phyloP scores from a whole-genome alignment of 345 rosid species.

The Noccaea bulbosa region DNA sequence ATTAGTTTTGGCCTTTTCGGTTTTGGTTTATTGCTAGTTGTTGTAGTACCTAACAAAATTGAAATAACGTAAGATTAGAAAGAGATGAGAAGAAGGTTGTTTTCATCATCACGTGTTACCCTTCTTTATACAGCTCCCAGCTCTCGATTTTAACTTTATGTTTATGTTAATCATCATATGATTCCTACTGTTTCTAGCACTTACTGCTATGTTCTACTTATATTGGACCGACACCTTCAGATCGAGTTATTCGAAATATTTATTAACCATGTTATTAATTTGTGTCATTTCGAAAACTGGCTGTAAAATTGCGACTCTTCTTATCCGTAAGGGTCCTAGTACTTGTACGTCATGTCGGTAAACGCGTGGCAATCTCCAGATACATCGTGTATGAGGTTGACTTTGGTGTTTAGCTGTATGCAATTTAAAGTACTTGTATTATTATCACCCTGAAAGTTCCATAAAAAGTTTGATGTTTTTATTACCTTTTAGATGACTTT shows the following conservation, averaged over 20 bases:
- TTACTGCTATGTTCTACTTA: constrained; percentile 6
- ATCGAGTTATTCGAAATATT: not conserved
- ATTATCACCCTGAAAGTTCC: too few species aligned
- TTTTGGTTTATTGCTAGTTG: not conserved
- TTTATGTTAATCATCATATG: constrained; percentile 15
- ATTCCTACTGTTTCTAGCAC: constrained; percentile 25
- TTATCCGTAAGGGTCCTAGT: not conserved
- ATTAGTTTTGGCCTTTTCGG: not conserved
- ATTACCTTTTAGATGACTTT: too few species aligned
- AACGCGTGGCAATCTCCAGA: constrained; percentile 3
- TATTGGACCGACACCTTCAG: constrained; percentile 20
- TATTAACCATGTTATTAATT: not conserved
- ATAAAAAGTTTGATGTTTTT: not conserved
- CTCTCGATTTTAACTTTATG: constrained; percentile 21
- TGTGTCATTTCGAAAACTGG: not conserved
- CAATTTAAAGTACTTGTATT: not conserved
- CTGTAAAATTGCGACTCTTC: not conserved
- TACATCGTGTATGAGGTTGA: not conserved
- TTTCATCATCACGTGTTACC: constrained; percentile 36
- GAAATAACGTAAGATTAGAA: constrained; percentile 20
- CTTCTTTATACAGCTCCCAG: constrained; percentile 14
- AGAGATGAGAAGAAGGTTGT: constrained; percentile 36
- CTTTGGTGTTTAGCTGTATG: not conserved
- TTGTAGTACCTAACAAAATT: constrained; percentile 1
- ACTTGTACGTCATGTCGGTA: not conserved